Conservation (phyloP, 2,329 filamentous ascomycete genomes). For the Eutypa lata region DNA sequence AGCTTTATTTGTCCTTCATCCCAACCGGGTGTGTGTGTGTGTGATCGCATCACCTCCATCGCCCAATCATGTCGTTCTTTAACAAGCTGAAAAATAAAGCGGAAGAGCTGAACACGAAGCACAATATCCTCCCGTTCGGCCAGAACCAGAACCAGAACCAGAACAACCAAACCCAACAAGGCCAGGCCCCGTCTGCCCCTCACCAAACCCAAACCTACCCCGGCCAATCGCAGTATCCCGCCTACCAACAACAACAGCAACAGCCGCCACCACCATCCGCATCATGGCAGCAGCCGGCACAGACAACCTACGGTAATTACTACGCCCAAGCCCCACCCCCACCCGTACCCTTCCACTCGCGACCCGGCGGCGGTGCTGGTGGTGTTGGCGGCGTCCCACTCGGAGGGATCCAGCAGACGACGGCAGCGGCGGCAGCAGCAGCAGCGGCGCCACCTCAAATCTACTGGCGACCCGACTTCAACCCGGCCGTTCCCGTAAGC, state of each 20-base stretch:
- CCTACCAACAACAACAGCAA: conserved; percentile 17
- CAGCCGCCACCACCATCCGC: conserved; percentile 9
- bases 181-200: conserved; percentile 6
- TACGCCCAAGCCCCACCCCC: conserved; percentile 12
- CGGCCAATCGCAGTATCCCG: conserved; percentile 11
- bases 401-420: not conserved
- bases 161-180: conserved; percentile 17
- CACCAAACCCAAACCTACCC: conserved; percentile 19
- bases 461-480: conserved; percentile 54
- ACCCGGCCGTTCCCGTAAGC: conserved; percentile 41
- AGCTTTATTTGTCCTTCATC: too few relatives aligned
- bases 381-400: not conserved
- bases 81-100: conserved; percentile 37
- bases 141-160: conserved; percentile 18
- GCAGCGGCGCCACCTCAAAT: conserved; percentile 19
- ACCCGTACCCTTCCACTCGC: conserved; percentile 17
- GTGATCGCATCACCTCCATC: too few relatives aligned
- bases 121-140: conserved; percentile 19
- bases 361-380: conserved; percentile 4
- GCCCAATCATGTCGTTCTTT: conserved; percentile 24
- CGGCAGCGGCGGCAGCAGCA: conserved; percentile 2
- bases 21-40: too few relatives aligned
- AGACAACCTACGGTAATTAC: conserved; percentile 14
- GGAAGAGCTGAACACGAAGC: conserved; percentile 31
- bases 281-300: conserved; percentile 11